Evolutionary conservation across 176 grass and related monocot species (phyloP).

Genomic region (Aegilops longissima): DNA sequence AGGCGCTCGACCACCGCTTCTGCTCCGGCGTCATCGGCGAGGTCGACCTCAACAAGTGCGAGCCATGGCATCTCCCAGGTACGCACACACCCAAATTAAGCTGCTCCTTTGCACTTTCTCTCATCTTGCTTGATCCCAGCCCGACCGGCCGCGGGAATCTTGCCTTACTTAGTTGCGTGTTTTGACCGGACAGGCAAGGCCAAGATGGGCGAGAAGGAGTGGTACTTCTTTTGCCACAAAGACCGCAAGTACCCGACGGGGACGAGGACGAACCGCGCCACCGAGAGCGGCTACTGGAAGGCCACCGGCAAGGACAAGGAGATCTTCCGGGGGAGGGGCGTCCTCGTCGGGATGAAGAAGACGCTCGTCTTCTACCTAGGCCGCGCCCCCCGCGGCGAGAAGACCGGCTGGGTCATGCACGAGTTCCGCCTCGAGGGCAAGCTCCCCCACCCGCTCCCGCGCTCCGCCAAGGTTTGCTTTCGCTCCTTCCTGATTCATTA

Average conservation of each 20-base stretch:
- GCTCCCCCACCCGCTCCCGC: slow-evolving; percentile 44
- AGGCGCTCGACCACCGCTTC: slow-evolving; percentile 55
- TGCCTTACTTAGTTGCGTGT: neutral
- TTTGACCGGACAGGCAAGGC: slow-evolving; percentile 49
- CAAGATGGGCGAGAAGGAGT: slow-evolving; percentile 92
- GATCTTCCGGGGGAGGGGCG: slow-evolving; percentile 55
- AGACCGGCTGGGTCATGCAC: slow-evolving; percentile 95
- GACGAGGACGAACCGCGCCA: slow-evolving; percentile 84
- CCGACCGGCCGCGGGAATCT: neutral
- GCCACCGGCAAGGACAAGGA: slow-evolving; percentile 99
- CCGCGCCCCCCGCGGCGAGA: slow-evolving; percentile 79
- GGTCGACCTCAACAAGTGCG: slow-evolving; percentile 95
- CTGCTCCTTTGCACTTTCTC: neutral
- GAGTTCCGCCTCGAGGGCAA: slow-evolving; percentile 86
- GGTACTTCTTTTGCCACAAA: slow-evolving; percentile 93
- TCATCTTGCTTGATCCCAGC: neutral
- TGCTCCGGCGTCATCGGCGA: slow-evolving; percentile 71
- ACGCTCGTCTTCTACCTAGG: slow-evolving; percentile 99
- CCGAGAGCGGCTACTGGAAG: slow-evolving; percentile 94
- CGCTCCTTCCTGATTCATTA: too few species aligned
- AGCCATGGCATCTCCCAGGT: slow-evolving; percentile 97
- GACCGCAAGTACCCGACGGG: slow-evolving; percentile 98
- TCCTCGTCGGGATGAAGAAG: slow-evolving; percentile 98
- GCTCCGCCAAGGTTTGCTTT: slow-evolving; percentile 65
- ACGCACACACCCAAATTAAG: neutral